A percentile compares a stretch with the other conserved stretches of the same genome.
phyloP scores from a whole-genome alignment of 352 stramenopile genomes.

The Phytopythium boreale region DNA sequence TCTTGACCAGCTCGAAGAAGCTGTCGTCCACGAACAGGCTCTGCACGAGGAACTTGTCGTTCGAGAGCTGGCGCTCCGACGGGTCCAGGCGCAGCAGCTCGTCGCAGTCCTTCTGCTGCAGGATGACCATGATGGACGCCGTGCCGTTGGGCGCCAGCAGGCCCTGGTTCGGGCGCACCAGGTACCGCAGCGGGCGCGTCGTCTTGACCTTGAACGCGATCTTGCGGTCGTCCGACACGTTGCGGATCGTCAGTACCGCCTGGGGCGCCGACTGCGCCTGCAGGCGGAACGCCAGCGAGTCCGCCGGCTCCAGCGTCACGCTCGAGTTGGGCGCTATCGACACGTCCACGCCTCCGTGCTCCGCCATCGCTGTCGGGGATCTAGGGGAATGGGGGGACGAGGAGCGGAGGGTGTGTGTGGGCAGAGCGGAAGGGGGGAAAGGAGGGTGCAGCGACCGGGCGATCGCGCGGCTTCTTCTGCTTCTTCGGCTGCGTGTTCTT shows the following conservation, averaged over 20 bases:
- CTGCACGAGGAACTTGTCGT: constrained; percentile 90
- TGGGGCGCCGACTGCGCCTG: constrained; percentile 62
- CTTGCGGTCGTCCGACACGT: constrained; percentile 75
- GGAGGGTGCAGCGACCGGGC: too few species aligned
- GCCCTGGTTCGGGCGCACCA: constrained; percentile 88
- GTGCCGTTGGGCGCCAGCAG: constrained; percentile 74
- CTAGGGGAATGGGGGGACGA: neutral
- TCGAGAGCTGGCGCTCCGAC: constrained; percentile 75
- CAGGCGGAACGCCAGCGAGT: constrained; percentile 78
- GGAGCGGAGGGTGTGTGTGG: neutral
- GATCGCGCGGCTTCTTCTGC: neutral
- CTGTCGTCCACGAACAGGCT: constrained; percentile 81
- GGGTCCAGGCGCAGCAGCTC: constrained; percentile 76
- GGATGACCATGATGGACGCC: constrained; percentile 82
- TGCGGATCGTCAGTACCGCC: constrained; percentile 80
- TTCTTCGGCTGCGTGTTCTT: too few species aligned
- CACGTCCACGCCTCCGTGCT: constrained; percentile 42
- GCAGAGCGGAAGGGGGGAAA: neutral
- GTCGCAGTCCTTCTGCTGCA: constrained; percentile 89
- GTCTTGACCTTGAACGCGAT: constrained; percentile 91
- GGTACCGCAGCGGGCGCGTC: constrained; percentile 82
- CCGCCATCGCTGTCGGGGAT: constrained; percentile 28
- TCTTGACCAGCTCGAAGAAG: constrained; percentile 87
- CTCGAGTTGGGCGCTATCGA: constrained; percentile 67
- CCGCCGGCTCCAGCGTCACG: constrained; percentile 77